Evolutionary conservation across 2,329 filamentous ascomycete genomes (phyloP), one percentile per base, ranked within the genome.

Genomic region (Blastomyces gilchristii): DNA sequence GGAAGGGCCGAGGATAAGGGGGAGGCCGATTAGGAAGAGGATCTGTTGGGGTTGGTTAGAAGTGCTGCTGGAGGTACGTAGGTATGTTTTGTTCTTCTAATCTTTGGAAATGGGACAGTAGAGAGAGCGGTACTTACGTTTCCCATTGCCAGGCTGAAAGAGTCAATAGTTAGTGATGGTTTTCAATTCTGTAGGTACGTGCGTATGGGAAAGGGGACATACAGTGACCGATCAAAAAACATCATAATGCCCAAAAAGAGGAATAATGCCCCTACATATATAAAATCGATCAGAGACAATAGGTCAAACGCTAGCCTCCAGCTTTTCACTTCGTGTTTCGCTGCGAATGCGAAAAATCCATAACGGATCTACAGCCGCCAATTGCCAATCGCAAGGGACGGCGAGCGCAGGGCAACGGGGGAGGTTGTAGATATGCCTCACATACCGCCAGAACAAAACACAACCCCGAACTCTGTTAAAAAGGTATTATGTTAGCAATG

Each of bases 191-290:
- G 45, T 45, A 22, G 12, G 59, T 9, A 34, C 31, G 66, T 3
- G 8, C n/a, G 61, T 28, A 62, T 63, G 57, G 57, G 47, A 25
- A 22, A 58, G 59, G 43, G 59, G 37, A 81, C 87, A 72, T 81
- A 93, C 90, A 97, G 92, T 72, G 94, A 90, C 68, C 94, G 86
- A 78, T 99, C 94, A 80, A 99, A 99, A 81, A 99, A 97, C 78
- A 99, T 85, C 78, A 99, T 83, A 11, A 99, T 90, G 65, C 94
- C 94, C 73, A 91, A 90, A 73, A 97, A 84, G 63, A 99, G 85
- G 82, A 99, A 99, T 81, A 97, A 87, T 68, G 89, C 91, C 76
- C 93, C 93, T 96, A 74, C 63, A 65, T 57, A 16, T 41, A 54
- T 4, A 22, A 65, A 41, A 43, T 62, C 8, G 28, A 8, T 50